Conservation (phyloP, 2,329 filamentous ascomycete genomes). For the Colletotrichum acutatum region DNA sequence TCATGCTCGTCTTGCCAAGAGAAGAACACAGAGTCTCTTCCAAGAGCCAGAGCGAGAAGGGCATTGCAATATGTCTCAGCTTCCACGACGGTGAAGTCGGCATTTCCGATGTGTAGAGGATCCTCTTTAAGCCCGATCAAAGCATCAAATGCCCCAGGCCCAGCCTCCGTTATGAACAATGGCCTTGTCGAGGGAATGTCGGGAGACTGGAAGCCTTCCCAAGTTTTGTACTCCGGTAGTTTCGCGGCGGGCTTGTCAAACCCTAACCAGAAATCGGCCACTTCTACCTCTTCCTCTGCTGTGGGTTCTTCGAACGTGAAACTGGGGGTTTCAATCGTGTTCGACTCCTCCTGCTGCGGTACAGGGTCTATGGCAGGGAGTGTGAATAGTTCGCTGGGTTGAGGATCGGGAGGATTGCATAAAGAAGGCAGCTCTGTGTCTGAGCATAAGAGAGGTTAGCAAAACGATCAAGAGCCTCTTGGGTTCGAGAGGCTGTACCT, state of each 20-base stretch:
- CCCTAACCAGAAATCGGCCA: constrained; percentile 60
- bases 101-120: constrained; percentile 50
- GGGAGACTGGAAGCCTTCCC: constrained; percentile 71
- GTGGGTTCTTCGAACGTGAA: constrained; percentile 39
- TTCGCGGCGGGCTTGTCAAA: constrained; percentile 46
- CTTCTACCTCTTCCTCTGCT: background rate
- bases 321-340: background rate
- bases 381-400: constrained; percentile 55
- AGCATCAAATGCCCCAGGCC: constrained; percentile 73
- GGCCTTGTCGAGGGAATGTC: constrained; percentile 53
- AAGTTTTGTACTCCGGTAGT: constrained; percentile 66
- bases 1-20: constrained; percentile 63
- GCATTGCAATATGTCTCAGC: constrained; percentile 63
- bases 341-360: constrained; percentile 36
- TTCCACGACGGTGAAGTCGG: constrained; percentile 56
- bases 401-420: constrained; percentile 27
- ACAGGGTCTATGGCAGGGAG: constrained; percentile 42
- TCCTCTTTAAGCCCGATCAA: constrained; percentile 58
- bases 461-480: background rate
- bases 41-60: constrained; percentile 74
- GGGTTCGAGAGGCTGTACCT: constrained; percentile 43
- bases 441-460: background rate
- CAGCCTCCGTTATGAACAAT: constrained; percentile 75
- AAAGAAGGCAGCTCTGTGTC: constrained; percentile 21
- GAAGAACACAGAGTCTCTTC: constrained; percentile 79